Percentiles rank a stretch among this genome's conserved stretches.
These are phyloP conservation scores for Podospora pseudocomata DNA, from an alignment of 495 filamentous ascomycete genomes.

Conservation along the genomic window DNA sequence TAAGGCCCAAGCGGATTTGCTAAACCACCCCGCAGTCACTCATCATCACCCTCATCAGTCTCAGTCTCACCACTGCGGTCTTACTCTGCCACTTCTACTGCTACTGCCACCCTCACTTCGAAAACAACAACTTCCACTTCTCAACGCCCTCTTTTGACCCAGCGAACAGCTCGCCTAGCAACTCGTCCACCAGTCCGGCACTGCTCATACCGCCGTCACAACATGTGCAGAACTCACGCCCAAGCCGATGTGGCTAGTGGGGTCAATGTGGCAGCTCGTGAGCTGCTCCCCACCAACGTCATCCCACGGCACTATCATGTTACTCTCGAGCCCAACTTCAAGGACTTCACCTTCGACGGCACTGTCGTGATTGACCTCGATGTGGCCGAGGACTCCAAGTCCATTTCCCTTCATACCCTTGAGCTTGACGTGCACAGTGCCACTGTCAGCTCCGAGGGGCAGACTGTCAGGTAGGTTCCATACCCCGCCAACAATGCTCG, in stretches of 20 bases:
- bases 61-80: constrained; percentile 12
- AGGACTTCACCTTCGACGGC: constrained; percentile 66
- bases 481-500: background rate
- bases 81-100: constrained; percentile 12
- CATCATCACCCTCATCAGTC: background rate
- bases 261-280: constrained; percentile 48
- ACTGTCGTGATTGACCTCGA: constrained; percentile 71
- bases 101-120: background rate
- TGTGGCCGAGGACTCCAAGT: constrained; percentile 77
- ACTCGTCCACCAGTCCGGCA: constrained; percentile 33
- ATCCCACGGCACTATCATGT: constrained; percentile 67
- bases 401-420: constrained; percentile 81
- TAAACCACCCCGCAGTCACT: constrained; percentile 31
- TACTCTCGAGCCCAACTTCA: constrained; percentile 68
- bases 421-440: constrained; percentile 81
- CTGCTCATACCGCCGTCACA: constrained; percentile 53
- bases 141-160: constrained; percentile 15
- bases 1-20: background rate
- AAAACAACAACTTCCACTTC: constrained; percentile 13
- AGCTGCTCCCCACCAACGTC: constrained; percentile 62
- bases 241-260: constrained; percentile 43
- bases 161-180: constrained; percentile 6
- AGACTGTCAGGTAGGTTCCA: constrained; percentile 39
- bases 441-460: constrained; percentile 55
- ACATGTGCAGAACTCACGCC: constrained; percentile 53